Base-by-base conservation (phyloP, 257 asterid species). In the Solanum chilense region DNA sequence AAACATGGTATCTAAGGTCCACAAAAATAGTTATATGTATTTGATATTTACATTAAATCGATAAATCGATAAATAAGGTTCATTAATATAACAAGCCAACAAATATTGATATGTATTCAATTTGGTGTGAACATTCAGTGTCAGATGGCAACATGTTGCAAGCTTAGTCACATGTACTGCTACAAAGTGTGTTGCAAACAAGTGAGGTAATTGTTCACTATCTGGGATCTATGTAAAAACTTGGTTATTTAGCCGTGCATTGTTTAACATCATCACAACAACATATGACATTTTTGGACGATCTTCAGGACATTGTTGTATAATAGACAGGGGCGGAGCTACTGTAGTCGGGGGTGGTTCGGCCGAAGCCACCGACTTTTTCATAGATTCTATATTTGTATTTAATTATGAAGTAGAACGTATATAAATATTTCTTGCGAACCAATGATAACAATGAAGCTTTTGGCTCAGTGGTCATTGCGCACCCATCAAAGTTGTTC, bases 241-340 rank as follows among this genome's bases (percentile, higher is more conserved):
- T 90, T 62, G 92, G 91, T n/a, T 84, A 88, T 39, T 69, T 86
- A 25, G 89, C 52, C 52, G 87, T 23, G 91, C 90, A 52, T 84
- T 89, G 82, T 90, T 86, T n/a, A 90, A 21, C 92, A 91, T 90
- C 92, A 91, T 90, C n/a, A 84, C 13, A 68, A 90, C 70, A 47
- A 73, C 91, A 27, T 84, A 87, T 7, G 91, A 78, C 93, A 91
- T 91, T 68, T 45, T 80, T 68, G 92, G 92, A 86, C 92, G 87
- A 35, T 85, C 91, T 31, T 88, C 87, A 4, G 89, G 90, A 75
- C 78, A 49, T 69, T 86, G 85, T 62, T 91, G 92, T 16, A 90
- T 90, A 3, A 33, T 33, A 33, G 35, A 33, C 35, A 33, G 35
- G 33, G 35, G 35, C 35, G 5, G 35, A 33, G 35, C 0, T 33